These are phyloP conservation scores for Cetradonia linearis DNA, from an alignment of 495 filamentous ascomycete genomes.

Conservation along the genomic window DNA sequence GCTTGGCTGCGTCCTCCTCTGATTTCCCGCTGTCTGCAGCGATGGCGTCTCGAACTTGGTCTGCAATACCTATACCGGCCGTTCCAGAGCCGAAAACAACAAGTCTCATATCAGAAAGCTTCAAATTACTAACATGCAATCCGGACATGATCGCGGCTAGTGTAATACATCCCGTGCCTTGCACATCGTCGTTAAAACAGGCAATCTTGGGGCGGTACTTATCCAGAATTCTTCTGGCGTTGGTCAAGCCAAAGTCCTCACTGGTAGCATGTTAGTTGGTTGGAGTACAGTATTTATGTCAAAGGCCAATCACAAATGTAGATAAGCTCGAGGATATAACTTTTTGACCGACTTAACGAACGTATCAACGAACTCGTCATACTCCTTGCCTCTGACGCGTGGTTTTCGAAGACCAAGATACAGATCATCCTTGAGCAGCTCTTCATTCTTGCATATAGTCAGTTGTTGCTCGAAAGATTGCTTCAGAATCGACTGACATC, in stretches of 20 bases:
- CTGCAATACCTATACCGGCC: constrained; percentile 80
- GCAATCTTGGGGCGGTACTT: constrained; percentile 59
- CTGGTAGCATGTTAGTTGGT: constrained; percentile 15
- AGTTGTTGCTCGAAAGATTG: neutral
- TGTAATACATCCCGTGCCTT: constrained; percentile 82
- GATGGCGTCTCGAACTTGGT: constrained; percentile 72
- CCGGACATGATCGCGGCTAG: constrained; percentile 70
- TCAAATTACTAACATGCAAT: constrained; percentile 55
- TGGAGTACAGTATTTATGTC: constrained; percentile 1
- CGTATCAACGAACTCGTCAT: constrained; percentile 66
- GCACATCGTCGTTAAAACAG: constrained; percentile 89
- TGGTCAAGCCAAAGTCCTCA: constrained; percentile 50
- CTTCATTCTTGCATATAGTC: constrained; percentile 43
- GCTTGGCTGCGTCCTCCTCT: constrained; percentile 64
- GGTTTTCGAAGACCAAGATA: constrained; percentile 66
- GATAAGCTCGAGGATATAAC: constrained; percentile 67
- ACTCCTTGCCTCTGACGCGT: constrained; percentile 58
- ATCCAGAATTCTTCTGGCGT: constrained; percentile 60
- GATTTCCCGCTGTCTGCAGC: constrained; percentile 54
- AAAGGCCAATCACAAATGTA: constrained; percentile 54
- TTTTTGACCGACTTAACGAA: constrained; percentile 60
- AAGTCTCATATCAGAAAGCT: constrained; percentile 56
- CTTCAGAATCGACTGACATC: constrained; percentile 30
- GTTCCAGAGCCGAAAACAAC: constrained; percentile 74
- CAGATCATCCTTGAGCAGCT: constrained; percentile 65